Percentiles rank a stretch among this genome's conserved stretches.
These are phyloP conservation scores for Senecio squalidus DNA, from an alignment of 140 eudicot genomes.

Conservation along the genomic window DNA sequence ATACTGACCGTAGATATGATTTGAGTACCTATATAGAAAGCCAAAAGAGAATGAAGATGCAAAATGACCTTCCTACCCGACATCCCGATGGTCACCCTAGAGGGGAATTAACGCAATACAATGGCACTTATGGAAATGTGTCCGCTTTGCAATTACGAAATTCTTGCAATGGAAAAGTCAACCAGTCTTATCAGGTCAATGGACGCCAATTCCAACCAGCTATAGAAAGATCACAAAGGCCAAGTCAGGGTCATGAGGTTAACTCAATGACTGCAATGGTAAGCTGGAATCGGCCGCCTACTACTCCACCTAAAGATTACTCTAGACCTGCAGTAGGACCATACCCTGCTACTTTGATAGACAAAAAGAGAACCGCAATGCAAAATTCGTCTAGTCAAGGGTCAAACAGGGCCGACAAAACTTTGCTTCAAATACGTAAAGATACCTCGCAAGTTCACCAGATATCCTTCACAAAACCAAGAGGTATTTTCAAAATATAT, in stretches of 20 bases:
- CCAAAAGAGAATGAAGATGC: constrained; percentile 37
- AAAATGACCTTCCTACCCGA: constrained; percentile 12
- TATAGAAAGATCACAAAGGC: constrained; percentile 7
- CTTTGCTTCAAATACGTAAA: constrained; percentile 18
- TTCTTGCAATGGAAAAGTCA: constrained; percentile 20
- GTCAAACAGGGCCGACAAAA: constrained; percentile 16
- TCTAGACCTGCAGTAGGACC: constrained; percentile 20
- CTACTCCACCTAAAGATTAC: constrained; percentile 26
- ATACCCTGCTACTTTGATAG: constrained; percentile 18
- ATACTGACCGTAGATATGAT: constrained; percentile 13
- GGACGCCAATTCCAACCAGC: constrained; percentile 23
- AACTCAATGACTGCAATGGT: constrained; percentile 19
- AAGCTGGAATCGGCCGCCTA: constrained; percentile 24
- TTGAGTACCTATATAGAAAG: constrained; percentile 23
- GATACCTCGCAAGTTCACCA: constrained; percentile 15
- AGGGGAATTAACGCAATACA: constrained; percentile 19
- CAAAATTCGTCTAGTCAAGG: constrained; percentile 29
- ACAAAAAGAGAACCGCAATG: constrained; percentile 19
- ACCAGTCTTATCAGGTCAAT: constrained; percentile 11
- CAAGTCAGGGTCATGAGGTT: constrained; percentile 16
- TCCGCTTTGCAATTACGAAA: constrained; percentile 21
- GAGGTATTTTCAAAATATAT: constrained; percentile 35
- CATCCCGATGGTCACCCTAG: constrained; percentile 17
- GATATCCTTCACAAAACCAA: constrained; percentile 29
- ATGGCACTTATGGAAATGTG: constrained; percentile 16